Evolutionary conservation across 164 flowering plant species (phyloP).

Genomic region (Paratinospora sagittata): DNA sequence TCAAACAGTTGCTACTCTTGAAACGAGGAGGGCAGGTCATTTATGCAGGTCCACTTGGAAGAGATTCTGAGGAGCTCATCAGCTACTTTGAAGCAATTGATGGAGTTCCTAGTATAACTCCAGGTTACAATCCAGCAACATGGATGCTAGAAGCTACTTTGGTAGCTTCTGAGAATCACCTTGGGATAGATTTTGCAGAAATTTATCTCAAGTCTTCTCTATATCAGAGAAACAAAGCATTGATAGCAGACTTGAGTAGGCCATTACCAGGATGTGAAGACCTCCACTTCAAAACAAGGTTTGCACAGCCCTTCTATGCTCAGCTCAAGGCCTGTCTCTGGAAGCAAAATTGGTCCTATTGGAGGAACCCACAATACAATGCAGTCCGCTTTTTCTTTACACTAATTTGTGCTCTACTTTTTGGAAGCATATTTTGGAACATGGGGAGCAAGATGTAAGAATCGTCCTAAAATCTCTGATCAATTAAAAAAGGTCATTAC

Average conservation of each 20-base stretch:
- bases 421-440: conserved; percentile 55
- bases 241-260: conserved; percentile 35
- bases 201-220: neutral
- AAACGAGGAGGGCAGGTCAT: conserved; percentile 83
- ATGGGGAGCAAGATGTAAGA: conserved; percentile 10
- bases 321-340: conserved; percentile 56
- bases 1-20: conserved; percentile 58
- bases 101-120: conserved; percentile 42
- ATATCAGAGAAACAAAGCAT: conserved; percentile 36
- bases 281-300: conserved; percentile 45
- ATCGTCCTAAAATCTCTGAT: neutral
- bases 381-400: conserved; percentile 44
- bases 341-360: conserved; percentile 57
- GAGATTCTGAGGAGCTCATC: conserved; percentile 48
- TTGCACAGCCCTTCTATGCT: conserved; percentile 38
- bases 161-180: conserved; percentile 33
- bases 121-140: conserved; percentile 54
- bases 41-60: conserved; percentile 67
- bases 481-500: no score
- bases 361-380: conserved; percentile 51
- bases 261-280: conserved; percentile 44
- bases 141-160: conserved; percentile 55
- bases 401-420: conserved; percentile 28
- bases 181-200: conserved; percentile 11
- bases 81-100: conserved; percentile 61